These are phyloP conservation scores for Digitaria exilis DNA, from an alignment of 202 grass and related monocot genomes.

Conservation along the genomic window DNA sequence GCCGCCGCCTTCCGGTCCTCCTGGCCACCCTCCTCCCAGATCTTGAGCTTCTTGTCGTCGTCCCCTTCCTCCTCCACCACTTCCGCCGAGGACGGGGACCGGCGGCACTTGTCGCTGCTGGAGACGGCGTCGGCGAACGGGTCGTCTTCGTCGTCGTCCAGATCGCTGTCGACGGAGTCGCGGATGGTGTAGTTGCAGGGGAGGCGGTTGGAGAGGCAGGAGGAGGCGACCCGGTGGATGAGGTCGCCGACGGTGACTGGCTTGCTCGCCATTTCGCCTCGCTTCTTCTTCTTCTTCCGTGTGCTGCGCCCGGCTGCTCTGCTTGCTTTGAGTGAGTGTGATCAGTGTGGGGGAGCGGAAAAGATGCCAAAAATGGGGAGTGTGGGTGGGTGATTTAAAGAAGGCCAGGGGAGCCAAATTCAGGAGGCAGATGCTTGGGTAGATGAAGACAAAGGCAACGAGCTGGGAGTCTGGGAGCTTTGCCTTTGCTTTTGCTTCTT, in stretches of 20 bases:
- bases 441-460: constrained; percentile 31
- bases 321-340: not conserved
- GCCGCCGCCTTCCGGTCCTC: constrained; percentile 4
- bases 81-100: not conserved
- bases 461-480: not conserved
- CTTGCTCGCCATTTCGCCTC: constrained; percentile 57
- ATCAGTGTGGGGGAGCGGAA: not conserved
- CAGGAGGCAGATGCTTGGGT: constrained; percentile 37
- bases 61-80: not conserved
- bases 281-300: not conserved
- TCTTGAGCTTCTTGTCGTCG: constrained; percentile 55
- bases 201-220: constrained; percentile 85
- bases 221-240: constrained; percentile 81
- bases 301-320: not conserved
- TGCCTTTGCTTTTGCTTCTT: not conserved
- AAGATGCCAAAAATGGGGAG: constrained; percentile 5
- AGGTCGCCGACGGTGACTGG: constrained; percentile 77
- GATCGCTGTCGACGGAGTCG: constrained; percentile 53
- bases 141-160: constrained; percentile 51
- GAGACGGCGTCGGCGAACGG: constrained; percentile 50
- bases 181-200: constrained; percentile 46
- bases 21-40: constrained; percentile 53
- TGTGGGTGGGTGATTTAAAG: constrained; percentile 15
- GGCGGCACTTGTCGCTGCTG: constrained; percentile 34
- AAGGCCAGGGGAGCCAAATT: constrained; percentile 13